Evolutionary conservation across 2,329 filamentous ascomycete species (phyloP).

Genomic region (Neofusicoccum parvum): DNA sequence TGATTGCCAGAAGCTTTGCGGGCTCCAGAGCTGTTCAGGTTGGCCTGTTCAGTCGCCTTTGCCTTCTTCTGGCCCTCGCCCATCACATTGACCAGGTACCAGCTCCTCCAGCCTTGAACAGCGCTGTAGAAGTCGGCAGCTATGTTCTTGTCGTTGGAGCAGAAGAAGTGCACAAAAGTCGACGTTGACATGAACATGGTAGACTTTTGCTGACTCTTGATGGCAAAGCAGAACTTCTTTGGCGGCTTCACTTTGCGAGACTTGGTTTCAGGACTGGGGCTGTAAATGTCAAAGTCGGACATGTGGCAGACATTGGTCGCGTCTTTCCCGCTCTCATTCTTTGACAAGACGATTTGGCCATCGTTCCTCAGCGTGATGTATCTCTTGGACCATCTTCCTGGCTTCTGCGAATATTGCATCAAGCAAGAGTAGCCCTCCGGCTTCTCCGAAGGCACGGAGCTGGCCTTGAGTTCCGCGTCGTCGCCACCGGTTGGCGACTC

Average conservation of each 20-base stretch:
- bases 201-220: conserved; percentile 91
- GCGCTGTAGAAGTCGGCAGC: conserved; percentile 71
- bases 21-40: conserved; percentile 22
- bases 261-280: conserved; percentile 67
- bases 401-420: conserved; percentile 78
- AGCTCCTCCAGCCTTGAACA: conserved; percentile 84
- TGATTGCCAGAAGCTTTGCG: conserved; percentile 23
- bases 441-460: conserved; percentile 63
- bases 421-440: conserved; percentile 69
- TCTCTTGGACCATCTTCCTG: conserved; percentile 86
- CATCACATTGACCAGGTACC: conserved; percentile 80
- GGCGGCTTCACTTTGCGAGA: conserved; percentile 77
- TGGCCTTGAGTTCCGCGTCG: conserved; percentile 63
- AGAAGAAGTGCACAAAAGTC: conserved; percentile 92
- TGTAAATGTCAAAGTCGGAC: conserved; percentile 91
- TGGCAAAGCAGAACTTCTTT: conserved; percentile 80
- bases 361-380: conserved; percentile 72
- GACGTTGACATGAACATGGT: conserved; percentile 78
- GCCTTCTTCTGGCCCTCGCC: conserved; percentile 52
- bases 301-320: conserved; percentile 75
- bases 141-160: conserved; percentile 68
- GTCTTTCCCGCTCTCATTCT: conserved; percentile 71
- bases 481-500: conserved; percentile 57
- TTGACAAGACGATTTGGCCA: conserved; percentile 72
- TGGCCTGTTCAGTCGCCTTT: conserved; percentile 36